These are phyloP conservation scores for Amoebophrya sp. DNA, from an alignment of 169 alveolate genomes.

Conservation along the genomic window DNA sequence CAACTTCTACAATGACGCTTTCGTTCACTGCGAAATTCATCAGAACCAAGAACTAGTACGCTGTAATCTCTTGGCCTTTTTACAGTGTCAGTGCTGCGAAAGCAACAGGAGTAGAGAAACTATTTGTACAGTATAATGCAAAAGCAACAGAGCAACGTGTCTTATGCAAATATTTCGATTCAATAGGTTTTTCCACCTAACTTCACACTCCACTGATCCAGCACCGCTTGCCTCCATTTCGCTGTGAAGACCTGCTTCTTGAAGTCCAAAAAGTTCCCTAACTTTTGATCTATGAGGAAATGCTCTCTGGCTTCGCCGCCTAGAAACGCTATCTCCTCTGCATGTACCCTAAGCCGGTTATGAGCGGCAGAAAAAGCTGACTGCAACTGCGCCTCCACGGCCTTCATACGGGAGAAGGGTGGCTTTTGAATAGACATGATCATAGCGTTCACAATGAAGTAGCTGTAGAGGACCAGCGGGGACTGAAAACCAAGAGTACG, in stretches of 20 bases:
- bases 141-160: too few relatives aligned
- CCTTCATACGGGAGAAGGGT: conserved; percentile 15
- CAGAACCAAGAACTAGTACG: too few relatives aligned
- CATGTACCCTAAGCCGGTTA: neutral
- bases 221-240: neutral
- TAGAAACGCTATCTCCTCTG: neutral
- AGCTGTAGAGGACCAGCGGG: neutral
- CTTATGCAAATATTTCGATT: too few relatives aligned
- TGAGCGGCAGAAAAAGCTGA: neutral
- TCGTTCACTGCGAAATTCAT: too few relatives aligned
- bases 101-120: too few relatives aligned
- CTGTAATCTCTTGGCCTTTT: too few relatives aligned
- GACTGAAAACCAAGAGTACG: neutral
- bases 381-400: neutral
- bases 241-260: neutral
- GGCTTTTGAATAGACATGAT: neutral
- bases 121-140: too few relatives aligned
- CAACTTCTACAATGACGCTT: too few relatives aligned
- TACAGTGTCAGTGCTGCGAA: too few relatives aligned
- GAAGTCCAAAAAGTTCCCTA: neutral
- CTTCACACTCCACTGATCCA: conserved; percentile 21
- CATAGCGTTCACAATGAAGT: neutral
- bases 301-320: neutral
- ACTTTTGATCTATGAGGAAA: neutral
- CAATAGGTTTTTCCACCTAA: too few relatives aligned